Percentiles rank a stretch among this genome's conserved stretches.
Conservation (phyloP, 202 grass and related monocot genomes). For the Setaria italica region DNA sequence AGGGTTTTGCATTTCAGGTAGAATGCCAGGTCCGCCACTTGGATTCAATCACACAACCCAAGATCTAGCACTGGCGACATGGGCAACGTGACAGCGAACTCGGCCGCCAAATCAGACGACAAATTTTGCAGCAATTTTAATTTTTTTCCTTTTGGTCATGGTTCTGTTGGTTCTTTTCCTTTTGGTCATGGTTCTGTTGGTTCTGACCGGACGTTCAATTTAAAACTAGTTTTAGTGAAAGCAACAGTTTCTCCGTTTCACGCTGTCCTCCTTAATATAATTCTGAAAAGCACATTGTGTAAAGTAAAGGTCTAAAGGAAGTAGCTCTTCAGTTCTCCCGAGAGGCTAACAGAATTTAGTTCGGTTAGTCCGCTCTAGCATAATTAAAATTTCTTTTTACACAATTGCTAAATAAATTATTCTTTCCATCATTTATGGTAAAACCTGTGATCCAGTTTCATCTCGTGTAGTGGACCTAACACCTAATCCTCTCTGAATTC, state of each 20-base stretch:
- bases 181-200: too few relatives aligned
- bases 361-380: neutral
- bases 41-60: too few relatives aligned
- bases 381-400: neutral
- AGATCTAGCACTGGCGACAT: too few relatives aligned
- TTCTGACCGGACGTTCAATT: too few relatives aligned
- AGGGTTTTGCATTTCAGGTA: too few relatives aligned
- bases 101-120: too few relatives aligned
- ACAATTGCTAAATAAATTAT: neutral
- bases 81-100: too few relatives aligned
- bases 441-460: neutral
- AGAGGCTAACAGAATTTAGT: conserved; percentile 21
- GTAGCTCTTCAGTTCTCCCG: conserved; percentile 21
- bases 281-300: neutral
- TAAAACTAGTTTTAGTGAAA: neutral
- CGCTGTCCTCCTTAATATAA: too few relatives aligned
- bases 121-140: too few relatives aligned
- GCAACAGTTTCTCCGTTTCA: conserved; percentile 1
- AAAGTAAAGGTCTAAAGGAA: neutral
- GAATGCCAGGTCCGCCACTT: too few relatives aligned
- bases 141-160: too few relatives aligned
- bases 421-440: neutral
- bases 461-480: neutral
- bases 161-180: too few relatives aligned
- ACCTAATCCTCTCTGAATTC: neutral